A percentile compares a stretch with the other conserved stretches of the same genome.
Conservation (phyloP, 257 asterid genomes). For the Haberlea rhodopensis region DNA sequence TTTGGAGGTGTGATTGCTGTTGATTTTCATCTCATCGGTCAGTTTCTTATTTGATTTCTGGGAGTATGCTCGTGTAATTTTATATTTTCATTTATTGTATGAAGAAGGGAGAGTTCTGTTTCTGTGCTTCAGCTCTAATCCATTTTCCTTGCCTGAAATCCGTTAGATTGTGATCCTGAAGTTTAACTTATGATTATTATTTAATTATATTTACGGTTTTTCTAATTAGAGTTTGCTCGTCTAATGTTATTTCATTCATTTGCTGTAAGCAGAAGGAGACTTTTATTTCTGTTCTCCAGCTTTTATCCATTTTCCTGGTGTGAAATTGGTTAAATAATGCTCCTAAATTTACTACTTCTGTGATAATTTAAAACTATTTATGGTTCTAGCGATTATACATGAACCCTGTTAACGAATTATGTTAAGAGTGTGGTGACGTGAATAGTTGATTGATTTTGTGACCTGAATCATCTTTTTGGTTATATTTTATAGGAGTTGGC, state of each 20-base stretch:
- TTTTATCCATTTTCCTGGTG: neutral
- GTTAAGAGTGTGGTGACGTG: constrained; percentile 17
- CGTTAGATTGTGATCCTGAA: constrained; percentile 5
- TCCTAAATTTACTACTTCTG: neutral
- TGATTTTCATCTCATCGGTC: neutral
- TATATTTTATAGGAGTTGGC: constrained; percentile 75
- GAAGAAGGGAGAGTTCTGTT: neutral
- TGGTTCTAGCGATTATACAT: constrained; percentile 13
- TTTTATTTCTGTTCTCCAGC: neutral
- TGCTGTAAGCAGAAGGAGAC: constrained; percentile 3
- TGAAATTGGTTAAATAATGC: constrained; percentile 4
- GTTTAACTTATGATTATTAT: neutral
- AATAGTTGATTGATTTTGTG: constrained; percentile 8
- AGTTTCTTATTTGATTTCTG: neutral
- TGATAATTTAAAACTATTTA: constrained; percentile 9
- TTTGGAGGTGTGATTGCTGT: neutral
- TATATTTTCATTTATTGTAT: neutral
- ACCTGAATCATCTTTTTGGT: constrained; percentile 15
- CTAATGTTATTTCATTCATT: neutral
- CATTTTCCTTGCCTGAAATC: neutral
- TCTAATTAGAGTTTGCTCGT: neutral
- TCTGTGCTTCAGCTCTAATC: neutral
- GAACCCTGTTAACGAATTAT: neutral
- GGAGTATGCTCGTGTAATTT: neutral
- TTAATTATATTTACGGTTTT: neutral